phyloP scores from a whole-genome alignment of 768 basidiomycete genomes.

The Amanita pseudoporphyria region DNA sequence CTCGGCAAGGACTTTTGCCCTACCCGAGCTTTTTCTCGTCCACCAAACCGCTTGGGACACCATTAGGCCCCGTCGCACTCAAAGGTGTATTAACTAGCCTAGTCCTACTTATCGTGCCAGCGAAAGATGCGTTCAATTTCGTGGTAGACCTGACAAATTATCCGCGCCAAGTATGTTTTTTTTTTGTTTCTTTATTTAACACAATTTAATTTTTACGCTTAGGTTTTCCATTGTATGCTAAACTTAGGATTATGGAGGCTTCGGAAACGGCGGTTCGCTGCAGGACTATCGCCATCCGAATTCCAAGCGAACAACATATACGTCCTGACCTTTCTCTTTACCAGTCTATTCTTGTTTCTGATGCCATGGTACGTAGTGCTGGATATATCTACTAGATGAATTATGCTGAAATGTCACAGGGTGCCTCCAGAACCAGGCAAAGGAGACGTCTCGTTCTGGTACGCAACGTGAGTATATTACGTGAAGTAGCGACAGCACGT shows the following conservation, averaged over 20 bases:
- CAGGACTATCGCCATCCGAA: slow-evolving; percentile 15
- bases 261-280: slow-evolving; percentile 15
- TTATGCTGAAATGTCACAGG: slow-evolving; percentile 12
- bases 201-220: slow-evolving; percentile 12
- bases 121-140: slow-evolving; percentile 28
- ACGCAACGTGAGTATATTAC: slow-evolving; percentile 22
- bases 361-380: slow-evolving; percentile 21
- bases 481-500: too few species aligned
- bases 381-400: not conserved
- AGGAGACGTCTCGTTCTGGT: slow-evolving; percentile 29
- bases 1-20: slow-evolving; percentile 42
- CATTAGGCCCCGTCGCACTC: slow-evolving; percentile 30
- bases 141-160: slow-evolving; percentile 31
- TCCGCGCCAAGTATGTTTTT: slow-evolving; percentile 22
- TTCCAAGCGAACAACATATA: slow-evolving; percentile 18
- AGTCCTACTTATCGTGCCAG: slow-evolving; percentile 30
- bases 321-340: slow-evolving; percentile 18
- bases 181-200: slow-evolving; percentile 11
- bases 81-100: slow-evolving; percentile 29
- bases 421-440: slow-evolving; percentile 26
- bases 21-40: slow-evolving; percentile 38
- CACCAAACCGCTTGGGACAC: slow-evolving; percentile 39
- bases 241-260: slow-evolving; percentile 24
- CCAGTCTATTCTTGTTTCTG: slow-evolving; percentile 20
- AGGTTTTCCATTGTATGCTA: slow-evolving; percentile 24